Base-by-base conservation (phyloP, 371 early-diverging fungal species). In the Smittium culicis region DNA sequence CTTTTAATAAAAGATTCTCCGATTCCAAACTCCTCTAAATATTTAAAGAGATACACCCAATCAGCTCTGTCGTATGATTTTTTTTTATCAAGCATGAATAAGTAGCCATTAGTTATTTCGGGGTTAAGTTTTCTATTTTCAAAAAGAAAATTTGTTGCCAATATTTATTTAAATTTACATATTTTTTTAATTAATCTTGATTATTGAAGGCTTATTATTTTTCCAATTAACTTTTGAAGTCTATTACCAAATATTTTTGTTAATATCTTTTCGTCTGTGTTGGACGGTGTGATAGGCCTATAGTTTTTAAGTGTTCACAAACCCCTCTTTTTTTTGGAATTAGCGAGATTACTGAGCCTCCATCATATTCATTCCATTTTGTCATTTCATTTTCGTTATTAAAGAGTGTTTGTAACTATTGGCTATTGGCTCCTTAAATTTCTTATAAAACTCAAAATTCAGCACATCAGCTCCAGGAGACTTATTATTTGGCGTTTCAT, bases 391-490 rank as follows among this genome's bases (percentile, higher is more conserved):
- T 45, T 45, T 45, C 20, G 20, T 45, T 45, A 45, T 45, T 45
- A 20, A 45, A 45, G 5, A 45, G 5, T 11, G 5, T 45, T 45
- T 20, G 5, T 11, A 45, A 20, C 20, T 5, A 20, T 11, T 45
- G 20, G 5, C 5, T 11, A 45, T 45, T n/a, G n/a, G 5, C 20
- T 45, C 20, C 20, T 45, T 11, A 45, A 45, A 45, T 20, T 45
- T 45, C 24, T 70, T 66, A 58, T 61, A 68, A 1, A 65, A 55
- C 30, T 66, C 70, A 20, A 61, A 70, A 0, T 57, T 20, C 3
- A 70, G 16, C 29, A 66, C 63, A 24, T 70, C 70, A 0, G 70
- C 67, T 2, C 67, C 70, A 1, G 70, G 59, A 2, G 66, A 55
- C 32, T 70, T 70, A 62, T 67, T 61, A 11, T 25, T 31, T 0